Evolutionary conservation across 495 filamentous ascomycete genomes (phyloP), one percentile per base, ranked within the genome.

Genomic region (Aspergillus nanangensis): DNA sequence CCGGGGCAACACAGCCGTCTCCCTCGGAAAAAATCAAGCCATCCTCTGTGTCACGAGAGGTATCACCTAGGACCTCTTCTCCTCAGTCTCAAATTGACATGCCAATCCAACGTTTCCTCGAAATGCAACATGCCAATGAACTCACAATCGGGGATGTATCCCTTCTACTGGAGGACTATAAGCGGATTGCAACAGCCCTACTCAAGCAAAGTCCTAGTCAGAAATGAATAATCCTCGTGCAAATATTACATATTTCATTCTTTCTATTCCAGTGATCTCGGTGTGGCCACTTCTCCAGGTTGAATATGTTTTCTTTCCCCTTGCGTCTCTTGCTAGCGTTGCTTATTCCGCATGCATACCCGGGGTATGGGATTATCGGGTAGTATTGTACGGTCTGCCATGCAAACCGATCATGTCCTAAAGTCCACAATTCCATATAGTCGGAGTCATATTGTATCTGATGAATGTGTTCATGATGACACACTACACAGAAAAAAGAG

Each of bases 111-210:
- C 78, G 86, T 39, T 96, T 96, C 65, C 75, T 96, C 62, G 87
- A 92, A 40, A 64, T 84, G 27, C 75, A 86, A 56, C 82, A 87
- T 63, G 84, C 83, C 7, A 77, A 78, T 5, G 91, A 97, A 44
- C 65, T 99, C 35, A 84, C 75, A 43, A 63, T 97, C 37, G 82
- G 83, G 15, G 93, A 99, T 56, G 83, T 96, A 32, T 67, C 87
- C 31, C 82, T 87, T 45, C 58, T 99, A 48, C 66, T 99, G 41
- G 80, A 79, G 53, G 93, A 96, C 65, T 99, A 97, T 62, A 83
- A 90, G 50, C 71, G 91, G 38, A 67, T 99, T 10, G 88, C 87
- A 3, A 51, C 62, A 29, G 52, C 50, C 8, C 39, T 74, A 5
- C 49, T 48, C 9, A 65, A 60, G 74, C 38, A 74, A 60, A 47